A percentile compares a stretch with the other conserved stretches of the same genome.
These are phyloP conservation scores for Cadophora luteo-olivacea DNA, from an alignment of 2,329 filamentous ascomycete genomes.

Conservation along the genomic window DNA sequence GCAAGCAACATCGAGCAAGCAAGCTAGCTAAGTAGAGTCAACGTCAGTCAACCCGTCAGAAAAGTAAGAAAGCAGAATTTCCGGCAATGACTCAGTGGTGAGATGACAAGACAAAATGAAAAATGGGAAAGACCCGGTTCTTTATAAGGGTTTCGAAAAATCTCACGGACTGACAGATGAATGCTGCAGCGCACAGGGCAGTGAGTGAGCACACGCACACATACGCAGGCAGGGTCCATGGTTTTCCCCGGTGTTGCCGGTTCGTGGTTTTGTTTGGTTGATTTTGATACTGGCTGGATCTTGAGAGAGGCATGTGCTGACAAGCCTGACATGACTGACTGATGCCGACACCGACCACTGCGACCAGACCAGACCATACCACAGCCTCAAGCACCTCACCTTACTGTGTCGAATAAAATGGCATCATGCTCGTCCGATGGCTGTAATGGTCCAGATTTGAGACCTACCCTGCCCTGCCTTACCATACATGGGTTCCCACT, in stretches of 20 bases:
- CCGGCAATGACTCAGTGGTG: conserved; percentile 13
- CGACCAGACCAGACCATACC: conserved; percentile 2
- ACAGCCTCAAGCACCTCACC: background rate
- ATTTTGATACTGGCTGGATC: background rate
- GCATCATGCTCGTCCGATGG: conserved; percentile 15
- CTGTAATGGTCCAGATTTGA: background rate
- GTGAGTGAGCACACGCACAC: background rate
- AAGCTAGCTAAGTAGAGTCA: background rate
- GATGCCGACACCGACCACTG: conserved; percentile 9
- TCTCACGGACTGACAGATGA: background rate
- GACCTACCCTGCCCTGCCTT: background rate
- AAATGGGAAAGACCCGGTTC: background rate
- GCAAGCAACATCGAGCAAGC: background rate
- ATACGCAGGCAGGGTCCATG: conserved; percentile 3
- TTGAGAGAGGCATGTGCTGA: conserved; percentile 6
- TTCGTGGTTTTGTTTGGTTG: conserved; percentile 7
- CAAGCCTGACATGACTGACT: conserved; percentile 9
- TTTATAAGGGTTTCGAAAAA: conserved; percentile 6
- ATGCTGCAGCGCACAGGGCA: background rate
- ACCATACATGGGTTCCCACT: background rate
- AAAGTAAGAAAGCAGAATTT: background rate
- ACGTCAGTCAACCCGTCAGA: background rate
- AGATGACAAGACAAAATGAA: background rate
- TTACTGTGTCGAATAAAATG: conserved; percentile 14
- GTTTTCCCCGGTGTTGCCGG: conserved; percentile 15